Evolutionary conservation across 192 early-diverging fungal genomes (phyloP), one percentile per base, ranked within the genome.

Genomic region (Mortierella hygrophila): DNA sequence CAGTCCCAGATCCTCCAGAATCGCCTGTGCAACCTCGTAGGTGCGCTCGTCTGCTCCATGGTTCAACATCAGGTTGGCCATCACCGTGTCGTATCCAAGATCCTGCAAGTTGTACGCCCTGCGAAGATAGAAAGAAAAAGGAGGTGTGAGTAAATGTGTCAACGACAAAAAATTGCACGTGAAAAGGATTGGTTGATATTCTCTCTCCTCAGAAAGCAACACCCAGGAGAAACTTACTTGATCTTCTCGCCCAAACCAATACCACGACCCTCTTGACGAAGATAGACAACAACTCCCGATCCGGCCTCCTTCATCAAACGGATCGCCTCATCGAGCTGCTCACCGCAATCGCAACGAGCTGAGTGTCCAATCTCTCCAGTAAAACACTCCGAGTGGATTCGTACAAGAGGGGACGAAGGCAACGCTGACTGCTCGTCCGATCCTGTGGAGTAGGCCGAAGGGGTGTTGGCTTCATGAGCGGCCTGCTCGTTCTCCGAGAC

Each of bases 81-180:
- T 93, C 37, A 97, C 94, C 0, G 98, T 99, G 83, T 99, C 97
- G 80, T 97, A 95, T 41, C 98, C 98, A 76, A 96, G 89, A 88
- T 99, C 98, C 79, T 98, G 97, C 44, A 99, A 89, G 83, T 99
- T 99, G 88, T 99, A 99, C 15, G 98, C 98, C 84, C 96, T 96
- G 78, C 23, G 29, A 11, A 80, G 54, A 26, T 40, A 68, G 52
- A 40, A 63, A n/a, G 29, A 32, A 68, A 68, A 77, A n/a, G 63
- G 40, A 18, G 54, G 13, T 49, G 46, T 77, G 40, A 77, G 68
- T 57, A 26, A 32, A 85, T 55, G 49, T 5, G 49, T 20, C 20
- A 75, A 18, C 18, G 15, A 73, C 38, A 0, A 79, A 60, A 70
- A 60, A 70, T 57, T 49, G 38, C 49, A 57, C 60, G 40, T 21